phyloP scores from a whole-genome alignment of 176 grass and related monocot species.

The Musa beccarii region DNA sequence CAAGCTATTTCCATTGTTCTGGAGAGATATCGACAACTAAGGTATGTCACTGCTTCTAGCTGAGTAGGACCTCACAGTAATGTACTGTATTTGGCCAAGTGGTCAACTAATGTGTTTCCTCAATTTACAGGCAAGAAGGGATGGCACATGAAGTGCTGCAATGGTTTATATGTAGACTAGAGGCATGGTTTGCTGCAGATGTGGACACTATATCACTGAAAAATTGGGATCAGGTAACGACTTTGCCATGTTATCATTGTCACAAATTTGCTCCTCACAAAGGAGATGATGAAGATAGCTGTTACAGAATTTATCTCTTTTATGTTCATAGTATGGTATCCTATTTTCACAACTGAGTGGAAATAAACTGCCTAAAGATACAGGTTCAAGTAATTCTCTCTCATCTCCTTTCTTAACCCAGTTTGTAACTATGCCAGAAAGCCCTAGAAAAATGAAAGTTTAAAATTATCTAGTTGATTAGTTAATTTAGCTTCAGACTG shows the following conservation, averaged over 20 bases:
- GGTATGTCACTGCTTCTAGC: conserved; percentile 25
- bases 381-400: no score
- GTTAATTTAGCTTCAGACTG: no score
- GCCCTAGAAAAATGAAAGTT: no score
- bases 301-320: no score
- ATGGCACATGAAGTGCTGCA: conserved; percentile 68
- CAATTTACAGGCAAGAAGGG: conserved; percentile 45
- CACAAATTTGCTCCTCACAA: no score
- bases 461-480: no score
- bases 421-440: no score
- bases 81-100: background rate
- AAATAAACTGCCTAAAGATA: no score
- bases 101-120: conserved; percentile 18
- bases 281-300: no score
- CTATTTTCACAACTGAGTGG: no score
- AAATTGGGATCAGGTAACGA: conserved; percentile 87
- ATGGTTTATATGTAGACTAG: conserved; percentile 81
- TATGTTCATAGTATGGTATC: no score
- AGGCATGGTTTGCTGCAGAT: conserved; percentile 99
- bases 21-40: conserved; percentile 63
- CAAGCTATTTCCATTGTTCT: conserved; percentile 87
- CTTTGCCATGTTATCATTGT: background rate
- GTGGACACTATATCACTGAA: conserved; percentile 82
- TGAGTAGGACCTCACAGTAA: background rate
- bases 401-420: no score